phyloP scores from a whole-genome alignment of 352 stramenopile genomes.

The Lagenidium sp. region DNA sequence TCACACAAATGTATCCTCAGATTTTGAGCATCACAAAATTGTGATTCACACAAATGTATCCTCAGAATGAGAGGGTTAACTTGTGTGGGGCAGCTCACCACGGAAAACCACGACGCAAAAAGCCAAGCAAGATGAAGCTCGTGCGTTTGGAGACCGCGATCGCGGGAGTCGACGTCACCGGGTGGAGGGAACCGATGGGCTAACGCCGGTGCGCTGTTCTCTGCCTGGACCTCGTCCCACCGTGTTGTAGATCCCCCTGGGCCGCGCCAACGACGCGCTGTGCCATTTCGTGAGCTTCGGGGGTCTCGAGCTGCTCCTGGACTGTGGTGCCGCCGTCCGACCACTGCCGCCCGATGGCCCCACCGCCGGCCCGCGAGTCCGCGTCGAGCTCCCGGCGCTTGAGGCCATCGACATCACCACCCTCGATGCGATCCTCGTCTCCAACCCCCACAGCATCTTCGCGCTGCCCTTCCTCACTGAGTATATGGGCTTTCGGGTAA shows the following conservation, averaged over 20 bases:
- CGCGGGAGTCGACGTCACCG: too few relatives aligned
- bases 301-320: conserved; percentile 73
- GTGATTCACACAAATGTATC: too few relatives aligned
- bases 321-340: conserved; percentile 50
- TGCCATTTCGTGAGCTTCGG: conserved; percentile 77
- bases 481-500: conserved; percentile 56
- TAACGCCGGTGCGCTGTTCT: background rate
- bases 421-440: conserved; percentile 67
- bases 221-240: background rate
- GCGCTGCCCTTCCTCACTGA: conserved; percentile 72
- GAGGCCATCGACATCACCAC: conserved; percentile 36
- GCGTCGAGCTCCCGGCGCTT: conserved; percentile 17
- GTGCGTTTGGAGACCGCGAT: too few relatives aligned
- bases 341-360: too few relatives aligned
- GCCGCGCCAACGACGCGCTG: conserved; percentile 50
- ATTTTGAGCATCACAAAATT: too few relatives aligned
- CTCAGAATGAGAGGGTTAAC: too few relatives aligned
- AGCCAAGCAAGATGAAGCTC: background rate
- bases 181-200: too few relatives aligned
- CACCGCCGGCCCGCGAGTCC: conserved; percentile 6
- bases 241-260: conserved; percentile 55
- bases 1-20: too few relatives aligned
- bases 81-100: too few relatives aligned
- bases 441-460: conserved; percentile 59
- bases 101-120: too few relatives aligned